Percentiles rank a stretch among this genome's conserved stretches.
Evolutionary conservation across 176 grass and related monocot species (phyloP).

Genomic region (Neostapfia colusana): DNA sequence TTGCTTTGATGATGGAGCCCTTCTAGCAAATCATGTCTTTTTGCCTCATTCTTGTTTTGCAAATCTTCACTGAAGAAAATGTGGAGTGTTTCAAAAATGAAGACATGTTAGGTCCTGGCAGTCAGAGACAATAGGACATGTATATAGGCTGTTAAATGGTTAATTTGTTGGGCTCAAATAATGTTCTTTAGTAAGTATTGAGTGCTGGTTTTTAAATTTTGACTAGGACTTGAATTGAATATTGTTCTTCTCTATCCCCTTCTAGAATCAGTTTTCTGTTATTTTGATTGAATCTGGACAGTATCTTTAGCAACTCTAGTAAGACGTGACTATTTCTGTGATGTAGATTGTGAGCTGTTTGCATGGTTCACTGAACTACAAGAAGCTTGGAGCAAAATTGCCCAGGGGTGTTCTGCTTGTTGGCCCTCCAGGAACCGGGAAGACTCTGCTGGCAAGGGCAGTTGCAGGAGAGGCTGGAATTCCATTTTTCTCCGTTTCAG

Average conservation of each 20-base stretch:
- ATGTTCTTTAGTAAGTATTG: background rate
- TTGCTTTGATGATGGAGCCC: background rate
- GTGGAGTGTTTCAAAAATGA: slow-evolving; percentile 12
- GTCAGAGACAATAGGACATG: background rate
- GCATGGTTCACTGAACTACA: slow-evolving; percentile 85
- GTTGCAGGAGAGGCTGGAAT: slow-evolving; percentile 91
- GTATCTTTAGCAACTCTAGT: slow-evolving; percentile 13
- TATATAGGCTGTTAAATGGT: background rate
- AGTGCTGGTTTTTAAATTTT: background rate
- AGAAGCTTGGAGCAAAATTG: slow-evolving; percentile 90
- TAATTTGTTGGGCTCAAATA: background rate
- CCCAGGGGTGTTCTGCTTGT: slow-evolving; percentile 90
- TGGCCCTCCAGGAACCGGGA: slow-evolving; percentile 92
- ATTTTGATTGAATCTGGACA: slow-evolving; percentile 16
- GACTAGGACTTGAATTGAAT: slow-evolving; percentile 10
- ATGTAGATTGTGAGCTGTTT: slow-evolving; percentile 83
- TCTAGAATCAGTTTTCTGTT: slow-evolving; percentile 20
- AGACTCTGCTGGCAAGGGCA: slow-evolving; percentile 88
- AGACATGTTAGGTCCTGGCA: slow-evolving; percentile 4
- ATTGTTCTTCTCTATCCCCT: background rate
- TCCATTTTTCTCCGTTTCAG: slow-evolving; percentile 93
- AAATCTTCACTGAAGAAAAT: slow-evolving; percentile 17
- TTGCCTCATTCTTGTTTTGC: slow-evolving; percentile 1
- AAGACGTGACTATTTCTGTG: slow-evolving; percentile 43
- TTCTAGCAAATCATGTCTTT: slow-evolving; percentile 2